Conservation (phyloP, 176 grass and related monocot genomes). For the Urochloa ruziziensis region DNA sequence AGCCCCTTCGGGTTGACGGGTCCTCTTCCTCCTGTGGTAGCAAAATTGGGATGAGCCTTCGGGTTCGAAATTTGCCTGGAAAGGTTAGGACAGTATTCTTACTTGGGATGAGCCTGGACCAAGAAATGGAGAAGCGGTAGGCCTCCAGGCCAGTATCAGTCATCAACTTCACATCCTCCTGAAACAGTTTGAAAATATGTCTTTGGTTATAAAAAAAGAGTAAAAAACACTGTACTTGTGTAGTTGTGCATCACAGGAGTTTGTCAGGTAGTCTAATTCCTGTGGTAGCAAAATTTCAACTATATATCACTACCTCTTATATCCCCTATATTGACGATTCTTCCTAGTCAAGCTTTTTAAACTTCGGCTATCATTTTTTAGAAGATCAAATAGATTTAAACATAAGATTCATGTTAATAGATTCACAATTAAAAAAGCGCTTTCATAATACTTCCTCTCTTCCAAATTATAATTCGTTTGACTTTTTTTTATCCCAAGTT, state of each 20-base stretch:
- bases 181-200: not conserved
- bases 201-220: not conserved
- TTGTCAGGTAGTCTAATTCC: not conserved
- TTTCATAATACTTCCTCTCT: too few relatives aligned
- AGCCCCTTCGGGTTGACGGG: conserved; percentile 67
- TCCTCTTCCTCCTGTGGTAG: conserved; percentile 66
- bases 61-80: too few relatives aligned
- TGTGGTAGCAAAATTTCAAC: not conserved
- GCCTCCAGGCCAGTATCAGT: conserved; percentile 63
- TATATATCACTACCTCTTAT: not conserved
- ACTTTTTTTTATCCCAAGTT: too few relatives aligned
- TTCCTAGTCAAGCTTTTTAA: not conserved
- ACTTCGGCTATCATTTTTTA: too few relatives aligned
- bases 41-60: too few relatives aligned
- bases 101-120: conserved; percentile 88
- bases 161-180: conserved; percentile 81
- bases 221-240: not conserved
- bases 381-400: too few relatives aligned
- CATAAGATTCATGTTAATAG: too few relatives aligned
- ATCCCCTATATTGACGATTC: not conserved
- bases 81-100: conserved; percentile 10
- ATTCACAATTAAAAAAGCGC: too few relatives aligned
- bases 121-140: conserved; percentile 90
- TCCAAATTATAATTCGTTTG: too few relatives aligned
- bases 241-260: not conserved